phyloP scores from a whole-genome alignment of 495 filamentous ascomycete species.

The Pseudotulostoma volvatum region DNA sequence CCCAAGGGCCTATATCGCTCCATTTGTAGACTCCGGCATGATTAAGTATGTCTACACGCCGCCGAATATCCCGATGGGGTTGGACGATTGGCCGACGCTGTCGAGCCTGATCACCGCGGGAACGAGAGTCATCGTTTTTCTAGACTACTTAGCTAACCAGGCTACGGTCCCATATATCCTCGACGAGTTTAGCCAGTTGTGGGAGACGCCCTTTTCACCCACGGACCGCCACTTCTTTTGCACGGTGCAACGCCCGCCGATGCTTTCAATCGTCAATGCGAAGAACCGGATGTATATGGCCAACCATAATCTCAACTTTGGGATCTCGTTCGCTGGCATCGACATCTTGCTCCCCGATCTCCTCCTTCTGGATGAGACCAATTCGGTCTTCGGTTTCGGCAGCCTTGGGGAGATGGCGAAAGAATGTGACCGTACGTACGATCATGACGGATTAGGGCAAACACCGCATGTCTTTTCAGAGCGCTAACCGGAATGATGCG shows the following conservation, averaged over 20 bases:
- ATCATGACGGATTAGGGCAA: too few species aligned
- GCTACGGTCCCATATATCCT: conserved; percentile 50
- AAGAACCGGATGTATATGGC: conserved; percentile 62
- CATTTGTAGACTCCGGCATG: conserved; percentile 53
- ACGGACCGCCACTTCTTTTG: conserved; percentile 43
- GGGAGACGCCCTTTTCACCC: conserved; percentile 51
- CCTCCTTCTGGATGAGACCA: conserved; percentile 48
- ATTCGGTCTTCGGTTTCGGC: conserved; percentile 43
- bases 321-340: conserved; percentile 43
- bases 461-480: conserved; percentile 7
- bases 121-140: conserved; percentile 47
- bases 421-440: conserved; percentile 54
- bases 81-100: conserved; percentile 74
- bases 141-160: conserved; percentile 79
- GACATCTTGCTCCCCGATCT: conserved; percentile 63
- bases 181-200: conserved; percentile 50
- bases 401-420: conserved; percentile 54
- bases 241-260: conserved; percentile 41
- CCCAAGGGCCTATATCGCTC: conserved; percentile 40
- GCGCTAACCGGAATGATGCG: too few species aligned
- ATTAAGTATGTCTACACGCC: conserved; percentile 55
- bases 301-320: conserved; percentile 80
- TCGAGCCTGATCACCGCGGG: conserved; percentile 54
- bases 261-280: conserved; percentile 33
- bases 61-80: conserved; percentile 45